Percentiles rank a stretch among this genome's conserved stretches.
Conservation (phyloP, 495 filamentous ascomycete species). For the Neurospora sp. region DNA sequence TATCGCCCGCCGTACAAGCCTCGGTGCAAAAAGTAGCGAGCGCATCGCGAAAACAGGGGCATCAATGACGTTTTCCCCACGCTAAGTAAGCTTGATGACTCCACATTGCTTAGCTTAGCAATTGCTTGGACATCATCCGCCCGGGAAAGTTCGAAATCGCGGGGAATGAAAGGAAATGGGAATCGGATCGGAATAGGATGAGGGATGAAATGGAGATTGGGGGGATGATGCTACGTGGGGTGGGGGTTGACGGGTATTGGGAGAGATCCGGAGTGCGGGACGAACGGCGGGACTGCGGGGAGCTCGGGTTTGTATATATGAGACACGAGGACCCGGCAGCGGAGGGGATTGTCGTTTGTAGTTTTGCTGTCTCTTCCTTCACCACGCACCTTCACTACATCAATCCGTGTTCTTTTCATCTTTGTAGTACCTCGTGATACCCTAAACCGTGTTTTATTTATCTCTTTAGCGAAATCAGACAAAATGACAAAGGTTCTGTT, state of each 20-base stretch:
- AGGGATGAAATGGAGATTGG: background rate
- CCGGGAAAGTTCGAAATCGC: background rate
- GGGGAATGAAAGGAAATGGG: background rate
- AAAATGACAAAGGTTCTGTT: conserved; percentile 51
- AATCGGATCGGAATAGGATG: background rate
- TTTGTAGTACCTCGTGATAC: too few species aligned
- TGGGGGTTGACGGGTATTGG: background rate
- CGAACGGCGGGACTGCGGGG: background rate
- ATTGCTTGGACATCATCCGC: background rate
- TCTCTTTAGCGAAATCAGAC: background rate
- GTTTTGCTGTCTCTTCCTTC: too few species aligned
- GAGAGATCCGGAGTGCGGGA: background rate
- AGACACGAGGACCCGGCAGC: too few species aligned
- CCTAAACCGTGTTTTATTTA: too few species aligned
- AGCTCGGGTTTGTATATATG: background rate
- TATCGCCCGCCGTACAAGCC: background rate
- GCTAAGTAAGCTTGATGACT: background rate
- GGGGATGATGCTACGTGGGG: background rate
- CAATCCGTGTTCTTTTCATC: too few species aligned
- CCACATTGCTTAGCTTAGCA: background rate
- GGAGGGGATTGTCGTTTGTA: too few species aligned
- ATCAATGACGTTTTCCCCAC: background rate
- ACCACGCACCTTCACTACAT: too few species aligned
- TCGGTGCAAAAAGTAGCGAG: background rate
- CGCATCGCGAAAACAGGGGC: background rate